Evolutionary conservation across 805 yeast genomes (phyloP).

Genomic region (Ogataea neopini): DNA sequence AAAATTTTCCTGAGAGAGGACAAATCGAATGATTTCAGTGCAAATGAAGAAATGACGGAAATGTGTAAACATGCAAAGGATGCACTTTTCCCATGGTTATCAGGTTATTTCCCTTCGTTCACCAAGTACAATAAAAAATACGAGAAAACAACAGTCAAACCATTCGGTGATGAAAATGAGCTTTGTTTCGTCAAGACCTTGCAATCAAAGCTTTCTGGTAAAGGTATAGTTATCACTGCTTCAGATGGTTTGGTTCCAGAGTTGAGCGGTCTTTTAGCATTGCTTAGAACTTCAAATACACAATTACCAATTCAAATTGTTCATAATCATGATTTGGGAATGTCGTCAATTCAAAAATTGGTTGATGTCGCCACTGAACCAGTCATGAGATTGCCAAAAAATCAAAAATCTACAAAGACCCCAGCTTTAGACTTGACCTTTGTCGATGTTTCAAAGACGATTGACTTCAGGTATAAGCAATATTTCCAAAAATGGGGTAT

Average conservation of each 20-base stretch:
- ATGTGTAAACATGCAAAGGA: slow-evolving; percentile 22
- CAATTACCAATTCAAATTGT: slow-evolving; percentile 50
- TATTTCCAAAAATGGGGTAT: slow-evolving; percentile 34
- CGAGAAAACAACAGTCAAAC: slow-evolving; percentile 11
- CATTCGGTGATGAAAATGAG: slow-evolving; percentile 15
- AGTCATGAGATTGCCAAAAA: slow-evolving; percentile 30
- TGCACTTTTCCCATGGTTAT: slow-evolving; percentile 44
- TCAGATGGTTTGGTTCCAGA: slow-evolving; percentile 48
- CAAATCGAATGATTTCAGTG: slow-evolving; percentile 6
- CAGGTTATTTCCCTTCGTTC: slow-evolving; percentile 40
- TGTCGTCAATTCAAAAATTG: slow-evolving; percentile 35
- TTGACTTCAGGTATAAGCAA: slow-evolving; percentile 26
- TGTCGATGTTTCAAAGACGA: slow-evolving; percentile 36
- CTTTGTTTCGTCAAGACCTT: slow-evolving; percentile 33
- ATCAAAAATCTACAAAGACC: slow-evolving; percentile 20
- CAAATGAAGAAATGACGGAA: slow-evolving; percentile 9
- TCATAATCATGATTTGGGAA: slow-evolving; percentile 43
- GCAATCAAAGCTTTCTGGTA: slow-evolving; percentile 38
- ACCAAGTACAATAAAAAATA: slow-evolving; percentile 35
- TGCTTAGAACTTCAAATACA: slow-evolving; percentile 51
- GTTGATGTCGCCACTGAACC: slow-evolving; percentile 39
- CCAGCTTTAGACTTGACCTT: slow-evolving; percentile 33
- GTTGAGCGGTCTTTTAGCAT: slow-evolving; percentile 46
- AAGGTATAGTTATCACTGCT: slow-evolving; percentile 57
- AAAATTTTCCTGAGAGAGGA: slow-evolving; percentile 23